Evolutionary conservation across 1,139 yeast genomes (phyloP).

Genomic region (Zygosaccharomyces pseudobailii): DNA sequence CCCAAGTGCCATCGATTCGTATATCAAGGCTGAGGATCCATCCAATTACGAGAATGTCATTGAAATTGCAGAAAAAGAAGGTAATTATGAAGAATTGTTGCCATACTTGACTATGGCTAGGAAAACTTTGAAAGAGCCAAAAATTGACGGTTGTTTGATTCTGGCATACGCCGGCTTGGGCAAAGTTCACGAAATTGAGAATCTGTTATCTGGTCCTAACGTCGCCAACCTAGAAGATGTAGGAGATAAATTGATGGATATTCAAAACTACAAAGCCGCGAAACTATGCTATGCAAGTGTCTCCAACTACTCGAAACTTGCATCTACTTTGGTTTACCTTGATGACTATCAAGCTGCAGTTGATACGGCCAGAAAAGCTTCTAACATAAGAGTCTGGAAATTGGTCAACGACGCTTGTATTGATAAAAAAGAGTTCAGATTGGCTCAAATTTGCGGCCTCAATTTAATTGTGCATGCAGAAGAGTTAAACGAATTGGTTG

Average conservation of each 20-base stretch:
- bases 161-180: slow-evolving; percentile 80
- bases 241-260: slow-evolving; percentile 86
- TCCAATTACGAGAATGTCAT: slow-evolving; percentile 86
- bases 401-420: slow-evolving; percentile 96
- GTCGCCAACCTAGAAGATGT: slow-evolving; percentile 89
- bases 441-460: slow-evolving; percentile 98
- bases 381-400: slow-evolving; percentile 92
- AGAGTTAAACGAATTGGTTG: slow-evolving; percentile 86
- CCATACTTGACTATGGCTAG: slow-evolving; percentile 93
- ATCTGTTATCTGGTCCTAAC: slow-evolving; percentile 76
- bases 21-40: slow-evolving; percentile 87
- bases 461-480: slow-evolving; percentile 96
- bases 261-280: slow-evolving; percentile 86
- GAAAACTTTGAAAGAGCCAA: slow-evolving; percentile 82
- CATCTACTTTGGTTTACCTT: slow-evolving; percentile 88
- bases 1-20: slow-evolving; percentile 85
- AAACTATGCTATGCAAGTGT: slow-evolving; percentile 80
- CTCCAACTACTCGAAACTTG: slow-evolving; percentile 91
- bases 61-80: slow-evolving; percentile 93
- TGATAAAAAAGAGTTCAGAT: slow-evolving; percentile 88
- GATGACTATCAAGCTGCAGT: slow-evolving; percentile 95
- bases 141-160: slow-evolving; percentile 87
- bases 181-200: slow-evolving; percentile 75
- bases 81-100: slow-evolving; percentile 89
- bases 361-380: slow-evolving; percentile 97